Percentiles rank a stretch among this genome's conserved stretches.
Conservation (phyloP, 768 basidiomycete genomes). For the Xanthoconium purpureum region DNA sequence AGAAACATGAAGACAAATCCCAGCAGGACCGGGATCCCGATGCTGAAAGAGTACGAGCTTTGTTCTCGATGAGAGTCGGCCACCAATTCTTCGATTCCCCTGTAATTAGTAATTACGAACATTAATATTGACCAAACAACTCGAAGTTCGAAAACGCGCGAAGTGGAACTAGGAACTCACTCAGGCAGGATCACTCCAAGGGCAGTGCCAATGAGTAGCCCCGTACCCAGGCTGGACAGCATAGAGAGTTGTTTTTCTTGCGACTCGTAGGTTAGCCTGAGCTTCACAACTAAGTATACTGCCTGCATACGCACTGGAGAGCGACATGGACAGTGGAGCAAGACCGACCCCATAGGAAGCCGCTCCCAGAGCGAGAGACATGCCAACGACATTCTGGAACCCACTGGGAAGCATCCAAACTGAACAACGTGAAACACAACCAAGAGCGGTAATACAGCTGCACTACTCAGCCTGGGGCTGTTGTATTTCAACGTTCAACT, state of each 20-base stretch:
- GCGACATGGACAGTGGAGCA: constrained; percentile 68
- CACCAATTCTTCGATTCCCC: constrained; percentile 68
- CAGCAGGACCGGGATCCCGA: constrained; percentile 61
- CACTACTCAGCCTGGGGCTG: too few relatives aligned
- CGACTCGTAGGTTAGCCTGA: constrained; percentile 29
- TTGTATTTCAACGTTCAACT: too few relatives aligned
- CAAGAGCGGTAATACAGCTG: too few relatives aligned
- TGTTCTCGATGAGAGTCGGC: constrained; percentile 31
- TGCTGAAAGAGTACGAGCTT: constrained; percentile 46
- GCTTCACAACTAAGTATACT: constrained; percentile 1
- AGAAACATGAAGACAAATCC: constrained; percentile 60
- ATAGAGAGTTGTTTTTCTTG: constrained; percentile 43
- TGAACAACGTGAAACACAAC: not conserved
- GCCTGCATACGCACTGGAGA: constrained; percentile 51
- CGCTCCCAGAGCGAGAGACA: constrained; percentile 60
- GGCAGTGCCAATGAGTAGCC: constrained; percentile 85
- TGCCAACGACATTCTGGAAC: constrained; percentile 29
- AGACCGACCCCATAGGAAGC: constrained; percentile 69
- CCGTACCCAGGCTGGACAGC: constrained; percentile 66
- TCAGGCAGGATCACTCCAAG: constrained; percentile 92
- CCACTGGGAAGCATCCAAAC: constrained; percentile 23
- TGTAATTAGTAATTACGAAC: constrained; percentile 24
- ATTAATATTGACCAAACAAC: not conserved
- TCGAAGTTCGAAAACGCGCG: not conserved
- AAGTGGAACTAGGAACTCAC: constrained; percentile 45